Percentiles rank a stretch among this genome's conserved stretches.
These are phyloP conservation scores for Colletotrichum orbiculare DNA, from an alignment of 2,329 filamentous ascomycete species.

Conservation along the genomic window DNA sequence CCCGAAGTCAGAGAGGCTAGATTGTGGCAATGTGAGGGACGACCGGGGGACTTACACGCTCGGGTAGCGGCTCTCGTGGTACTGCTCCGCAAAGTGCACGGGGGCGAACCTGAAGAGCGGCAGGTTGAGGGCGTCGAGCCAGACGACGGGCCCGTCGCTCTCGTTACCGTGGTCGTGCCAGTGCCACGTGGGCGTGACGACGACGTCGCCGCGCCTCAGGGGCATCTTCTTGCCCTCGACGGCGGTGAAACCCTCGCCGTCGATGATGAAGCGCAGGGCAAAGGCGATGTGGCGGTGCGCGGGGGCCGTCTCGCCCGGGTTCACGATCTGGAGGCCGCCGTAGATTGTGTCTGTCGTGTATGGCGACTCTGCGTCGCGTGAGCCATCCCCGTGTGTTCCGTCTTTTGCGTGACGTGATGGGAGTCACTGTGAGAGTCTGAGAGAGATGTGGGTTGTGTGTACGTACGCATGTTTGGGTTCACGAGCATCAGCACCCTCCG, in stretches of 20 bases:
- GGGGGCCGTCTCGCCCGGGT: slow-evolving; percentile 65
- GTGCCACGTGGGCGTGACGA: slow-evolving; percentile 68
- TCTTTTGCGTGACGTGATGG: background rate
- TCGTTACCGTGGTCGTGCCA: slow-evolving; percentile 72
- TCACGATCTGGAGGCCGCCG: slow-evolving; percentile 66
- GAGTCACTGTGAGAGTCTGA: too few relatives aligned
- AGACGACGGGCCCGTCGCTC: slow-evolving; percentile 63
- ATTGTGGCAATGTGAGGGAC: too few relatives aligned
- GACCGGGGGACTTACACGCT: slow-evolving; percentile 47
- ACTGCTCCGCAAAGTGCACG: slow-evolving; percentile 66
- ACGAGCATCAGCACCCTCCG: slow-evolving; percentile 55
- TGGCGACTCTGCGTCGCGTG: slow-evolving; percentile 53
- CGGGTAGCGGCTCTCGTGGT: slow-evolving; percentile 58
- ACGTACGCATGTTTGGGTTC: slow-evolving; percentile 48
- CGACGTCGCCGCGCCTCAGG: slow-evolving; percentile 64
- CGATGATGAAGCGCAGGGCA: slow-evolving; percentile 68
- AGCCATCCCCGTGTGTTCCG: background rate
- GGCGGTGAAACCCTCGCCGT: slow-evolving; percentile 67
- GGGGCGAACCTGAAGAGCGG: slow-evolving; percentile 62
- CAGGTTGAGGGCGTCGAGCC: slow-evolving; percentile 67
- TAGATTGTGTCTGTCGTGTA: slow-evolving; percentile 70
- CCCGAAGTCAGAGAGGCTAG: background rate
- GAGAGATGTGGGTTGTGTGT: slow-evolving; percentile 34
- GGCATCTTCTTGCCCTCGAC: slow-evolving; percentile 64
- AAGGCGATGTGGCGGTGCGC: slow-evolving; percentile 68